These are phyloP conservation scores for Phtheirospermum japonicum DNA, from an alignment of 257 asterid genomes.

Conservation along the genomic window DNA sequence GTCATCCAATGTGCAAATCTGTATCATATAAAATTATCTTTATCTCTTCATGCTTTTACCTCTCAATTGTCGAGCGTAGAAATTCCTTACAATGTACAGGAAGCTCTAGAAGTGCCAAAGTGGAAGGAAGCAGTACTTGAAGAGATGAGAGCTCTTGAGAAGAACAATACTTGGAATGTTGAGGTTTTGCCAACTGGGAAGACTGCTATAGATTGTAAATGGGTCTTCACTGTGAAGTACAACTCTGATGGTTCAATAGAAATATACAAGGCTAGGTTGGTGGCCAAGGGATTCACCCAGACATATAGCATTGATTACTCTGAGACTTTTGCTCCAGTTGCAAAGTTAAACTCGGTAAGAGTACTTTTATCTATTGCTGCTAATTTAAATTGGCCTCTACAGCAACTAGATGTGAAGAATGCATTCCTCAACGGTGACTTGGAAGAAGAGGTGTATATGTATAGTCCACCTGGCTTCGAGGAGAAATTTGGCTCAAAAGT, in stretches of 20 bases:
- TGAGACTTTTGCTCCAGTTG: too few relatives aligned
- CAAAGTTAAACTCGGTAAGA: neutral
- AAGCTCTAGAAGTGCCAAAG: neutral
- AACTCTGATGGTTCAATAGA: neutral
- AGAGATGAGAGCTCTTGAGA: constrained; percentile 12
- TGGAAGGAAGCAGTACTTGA: constrained; percentile 4
- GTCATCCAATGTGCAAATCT: neutral
- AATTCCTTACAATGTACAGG: neutral
- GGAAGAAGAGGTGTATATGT: too few relatives aligned
- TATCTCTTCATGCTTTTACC: neutral
- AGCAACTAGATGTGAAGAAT: neutral
- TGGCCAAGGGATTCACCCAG: too few relatives aligned
- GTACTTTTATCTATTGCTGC: neutral
- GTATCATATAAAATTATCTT: neutral
- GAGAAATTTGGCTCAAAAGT: neutral
- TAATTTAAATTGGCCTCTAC: neutral
- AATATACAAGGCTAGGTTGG: too few relatives aligned
- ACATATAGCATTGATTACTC: too few relatives aligned
- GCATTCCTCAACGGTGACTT: too few relatives aligned
- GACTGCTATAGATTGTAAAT: neutral
- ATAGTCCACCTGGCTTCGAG: neutral
- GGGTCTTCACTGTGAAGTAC: neutral
- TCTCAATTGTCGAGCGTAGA: neutral
- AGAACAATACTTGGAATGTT: neutral
- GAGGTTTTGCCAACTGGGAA: neutral